Percentiles rank a stretch among this genome's conserved stretches.
These are phyloP conservation scores for Torulaspora microellipsoides DNA, from an alignment of 805 yeast species.

Conservation along the genomic window DNA sequence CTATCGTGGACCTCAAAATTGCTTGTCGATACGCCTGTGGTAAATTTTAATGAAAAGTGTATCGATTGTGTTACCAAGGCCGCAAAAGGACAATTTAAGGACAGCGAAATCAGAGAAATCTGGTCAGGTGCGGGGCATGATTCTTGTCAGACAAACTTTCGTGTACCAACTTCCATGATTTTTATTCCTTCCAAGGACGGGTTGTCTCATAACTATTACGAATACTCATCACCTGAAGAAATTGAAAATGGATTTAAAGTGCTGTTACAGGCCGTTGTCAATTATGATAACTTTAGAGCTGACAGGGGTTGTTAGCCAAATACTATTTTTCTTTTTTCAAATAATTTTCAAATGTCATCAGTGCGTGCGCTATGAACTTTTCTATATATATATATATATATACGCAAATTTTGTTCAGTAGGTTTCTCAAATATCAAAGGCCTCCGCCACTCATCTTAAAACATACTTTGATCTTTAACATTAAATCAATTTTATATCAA, in stretches of 20 bases:
- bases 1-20: conserved; percentile 33
- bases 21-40: conserved; percentile 46
- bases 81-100: conserved; percentile 45
- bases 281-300: conserved; percentile 32
- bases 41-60: conserved; percentile 48
- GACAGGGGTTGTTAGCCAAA: conserved; percentile 3
- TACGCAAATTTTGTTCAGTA: too few species aligned
- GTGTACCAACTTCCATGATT: conserved; percentile 65
- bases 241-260: conserved; percentile 53
- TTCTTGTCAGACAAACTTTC: conserved; percentile 49
- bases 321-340: background rate
- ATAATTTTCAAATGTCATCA: too few species aligned
- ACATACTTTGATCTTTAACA: too few species aligned
- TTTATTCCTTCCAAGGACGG: conserved; percentile 65
- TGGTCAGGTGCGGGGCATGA: conserved; percentile 71
- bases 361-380: too few species aligned
- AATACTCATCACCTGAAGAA: conserved; percentile 58
- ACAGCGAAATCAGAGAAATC: conserved; percentile 40
- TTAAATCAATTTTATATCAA: too few species aligned
- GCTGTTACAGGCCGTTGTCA: conserved; percentile 44
- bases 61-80: conserved; percentile 46
- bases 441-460: too few species aligned
- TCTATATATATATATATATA: too few species aligned
- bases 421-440: too few species aligned
- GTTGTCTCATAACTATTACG: conserved; percentile 58